A percentile compares a stretch with the other conserved stretches of the same genome.
Conservation (phyloP, 495 filamentous ascomycete genomes). For the Podospora conica region DNA sequence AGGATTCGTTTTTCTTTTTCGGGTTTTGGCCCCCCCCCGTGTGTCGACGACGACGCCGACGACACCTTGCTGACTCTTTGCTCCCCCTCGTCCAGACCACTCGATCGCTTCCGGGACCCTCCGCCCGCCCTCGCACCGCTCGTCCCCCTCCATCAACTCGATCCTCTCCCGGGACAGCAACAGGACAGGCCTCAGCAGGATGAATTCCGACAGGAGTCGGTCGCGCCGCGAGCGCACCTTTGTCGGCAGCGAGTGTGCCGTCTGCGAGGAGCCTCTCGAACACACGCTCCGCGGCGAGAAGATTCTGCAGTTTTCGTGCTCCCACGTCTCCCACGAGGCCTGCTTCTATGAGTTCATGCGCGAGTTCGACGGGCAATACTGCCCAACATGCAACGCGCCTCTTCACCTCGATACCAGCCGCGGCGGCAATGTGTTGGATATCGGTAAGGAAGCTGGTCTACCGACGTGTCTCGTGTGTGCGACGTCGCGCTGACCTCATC, state of each 20-base stretch:
- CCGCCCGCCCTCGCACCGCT: conserved; percentile 41
- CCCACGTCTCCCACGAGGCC: conserved; percentile 93
- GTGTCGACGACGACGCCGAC: not conserved
- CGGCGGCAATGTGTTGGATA: conserved; percentile 89
- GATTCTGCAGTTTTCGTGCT: conserved; percentile 92
- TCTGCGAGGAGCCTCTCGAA: conserved; percentile 95
- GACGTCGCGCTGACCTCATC: conserved; percentile 13
- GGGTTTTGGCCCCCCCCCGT: not conserved
- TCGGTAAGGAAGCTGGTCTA: conserved; percentile 53
- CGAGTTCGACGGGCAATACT: conserved; percentile 91
- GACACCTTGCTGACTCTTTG: conserved; percentile 4
- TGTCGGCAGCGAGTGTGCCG: conserved; percentile 87
- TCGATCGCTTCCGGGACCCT: conserved; percentile 35
- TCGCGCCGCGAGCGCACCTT: conserved; percentile 90
- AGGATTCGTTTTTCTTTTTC: not conserved
- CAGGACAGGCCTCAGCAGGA: conserved; percentile 32
- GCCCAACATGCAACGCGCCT: conserved; percentile 90
- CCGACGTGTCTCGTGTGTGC: not conserved
- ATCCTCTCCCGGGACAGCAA: conserved; percentile 34
- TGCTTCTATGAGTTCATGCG: conserved; percentile 99
- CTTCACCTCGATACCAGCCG: conserved; percentile 90
- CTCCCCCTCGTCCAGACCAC: conserved; percentile 23
- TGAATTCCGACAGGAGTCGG: conserved; percentile 73
- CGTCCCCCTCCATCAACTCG: conserved; percentile 36
- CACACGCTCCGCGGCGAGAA: conserved; percentile 93